Evolutionary conservation across 2,329 filamentous ascomycete genomes (phyloP), one percentile per base, ranked within the genome.

Genomic region (Colletotrichum sublineola): DNA sequence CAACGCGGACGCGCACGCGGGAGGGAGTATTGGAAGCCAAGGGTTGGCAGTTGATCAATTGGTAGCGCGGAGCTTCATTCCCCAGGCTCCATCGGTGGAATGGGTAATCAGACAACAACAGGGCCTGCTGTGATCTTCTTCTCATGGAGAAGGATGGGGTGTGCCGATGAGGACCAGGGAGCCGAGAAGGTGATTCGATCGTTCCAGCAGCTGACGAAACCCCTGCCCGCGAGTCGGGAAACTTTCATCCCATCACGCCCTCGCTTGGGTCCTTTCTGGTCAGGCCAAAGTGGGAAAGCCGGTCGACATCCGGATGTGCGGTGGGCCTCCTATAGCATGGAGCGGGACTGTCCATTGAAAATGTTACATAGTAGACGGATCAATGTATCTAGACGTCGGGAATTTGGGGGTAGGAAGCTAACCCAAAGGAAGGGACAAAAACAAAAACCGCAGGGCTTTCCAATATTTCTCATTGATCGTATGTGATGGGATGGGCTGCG

Each of bases 51-150:
- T 62, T 31, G 11, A 18, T 15, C 7, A n/a, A 24, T 33, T 55
- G 63, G 24, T 31, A 61, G 31, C 40, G 29, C 36, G 29, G 44
- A 20, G 2, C 42, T 44, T 33, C 69, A 60, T 68, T 68, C 60
- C 53, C 36, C 33, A 60, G 58, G n/a, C 38, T 46, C 36, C 46
- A 58, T 40, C 48, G 46, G 38, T 53, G 53, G 69, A 72, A 69
- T 69, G 69, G 20, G 31, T 48, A 68, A 63, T 63, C 58, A 63
- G 52, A 44, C 65, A 63, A 9, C 20, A 29, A 24, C 46, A 48
- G 44, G 38, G 20, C 18, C 38, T 15, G 24, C 40, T 31, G 15
- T 56, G 6, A 24, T 29, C 1, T 18, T 14, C 24, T n/a, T 38
- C 31, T 36, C 36, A 31, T 31, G 4, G n/a, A 57, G 20, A 29